A percentile compares a stretch with the other conserved stretches of the same genome.
These are phyloP conservation scores for Sporothrix schenckii DNA, from an alignment of 2,329 filamentous ascomycete species.

Conservation along the genomic window DNA sequence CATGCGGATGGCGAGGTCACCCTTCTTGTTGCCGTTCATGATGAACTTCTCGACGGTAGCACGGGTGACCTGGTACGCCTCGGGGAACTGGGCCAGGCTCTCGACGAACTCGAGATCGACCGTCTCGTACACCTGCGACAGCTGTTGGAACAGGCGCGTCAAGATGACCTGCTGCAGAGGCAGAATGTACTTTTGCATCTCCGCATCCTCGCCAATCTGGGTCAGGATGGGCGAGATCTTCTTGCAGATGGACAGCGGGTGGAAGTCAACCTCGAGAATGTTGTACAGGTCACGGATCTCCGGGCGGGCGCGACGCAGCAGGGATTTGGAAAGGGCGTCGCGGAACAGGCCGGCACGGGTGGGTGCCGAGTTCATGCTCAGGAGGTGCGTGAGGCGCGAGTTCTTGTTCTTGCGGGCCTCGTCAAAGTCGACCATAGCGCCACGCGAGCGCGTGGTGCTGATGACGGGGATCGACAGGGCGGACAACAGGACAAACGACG, in stretches of 20 bases:
- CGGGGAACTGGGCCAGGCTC: constrained; percentile 90
- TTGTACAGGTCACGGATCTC: constrained; percentile 98
- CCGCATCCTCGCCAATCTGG: constrained; percentile 88
- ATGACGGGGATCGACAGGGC: constrained; percentile 98
- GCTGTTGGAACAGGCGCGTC: constrained; percentile 96
- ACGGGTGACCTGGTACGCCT: constrained; percentile 89
- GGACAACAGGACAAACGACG: constrained; percentile 92
- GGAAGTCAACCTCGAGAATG: constrained; percentile 98
- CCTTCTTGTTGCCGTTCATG: constrained; percentile 99
- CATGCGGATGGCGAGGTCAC: constrained; percentile 92
- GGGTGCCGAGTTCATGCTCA: constrained; percentile 88
- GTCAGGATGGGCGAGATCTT: constrained; percentile 96
- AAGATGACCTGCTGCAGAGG: constrained; percentile 98
- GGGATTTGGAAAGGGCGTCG: constrained; percentile 90
- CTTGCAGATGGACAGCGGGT: constrained; percentile 96
- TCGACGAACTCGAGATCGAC: constrained; percentile 94
- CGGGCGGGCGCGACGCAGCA: constrained; percentile 86
- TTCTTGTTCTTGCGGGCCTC: constrained; percentile 99
- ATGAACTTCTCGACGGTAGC: constrained; percentile 99
- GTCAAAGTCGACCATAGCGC: constrained; percentile 94
- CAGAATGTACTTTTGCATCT: constrained; percentile 96
- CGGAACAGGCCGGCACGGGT: constrained; percentile 91
- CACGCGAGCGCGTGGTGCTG: constrained; percentile 93
- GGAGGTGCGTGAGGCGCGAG: constrained; percentile 89
- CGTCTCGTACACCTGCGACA: constrained; percentile 98